phyloP scores from a whole-genome alignment of 192 early-diverging fungal genomes.

The Powellomyces hirtus region DNA sequence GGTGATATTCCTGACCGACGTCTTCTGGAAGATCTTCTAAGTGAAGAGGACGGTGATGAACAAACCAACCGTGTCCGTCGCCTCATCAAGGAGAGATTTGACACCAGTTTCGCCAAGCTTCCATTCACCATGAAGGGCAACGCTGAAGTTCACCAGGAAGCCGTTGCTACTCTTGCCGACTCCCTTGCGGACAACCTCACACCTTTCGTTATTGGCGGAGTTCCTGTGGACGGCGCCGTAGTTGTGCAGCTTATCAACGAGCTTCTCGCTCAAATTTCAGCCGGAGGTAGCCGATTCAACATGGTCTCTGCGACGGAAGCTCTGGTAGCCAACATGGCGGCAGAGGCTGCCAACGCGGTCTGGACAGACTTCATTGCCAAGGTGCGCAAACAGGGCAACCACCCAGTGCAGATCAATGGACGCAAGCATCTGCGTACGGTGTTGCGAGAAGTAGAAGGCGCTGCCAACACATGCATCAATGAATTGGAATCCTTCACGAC shows the following conservation, averaged over 20 bases:
- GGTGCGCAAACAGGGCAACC: conserved; percentile 42
- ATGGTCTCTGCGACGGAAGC: conserved; percentile 56
- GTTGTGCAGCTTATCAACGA: conserved; percentile 49
- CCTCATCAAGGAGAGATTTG: conserved; percentile 42
- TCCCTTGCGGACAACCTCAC: conserved; percentile 36
- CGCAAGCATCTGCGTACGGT: conserved; percentile 53
- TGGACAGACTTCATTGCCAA: conserved; percentile 48
- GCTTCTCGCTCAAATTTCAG: conserved; percentile 50
- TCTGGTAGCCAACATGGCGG: conserved; percentile 54
- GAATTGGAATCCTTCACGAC: conserved; percentile 48
- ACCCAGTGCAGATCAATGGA: conserved; percentile 46
- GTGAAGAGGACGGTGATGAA: conserved; percentile 50
- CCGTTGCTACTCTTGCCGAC: conserved; percentile 33
- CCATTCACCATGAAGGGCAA: conserved; percentile 35
- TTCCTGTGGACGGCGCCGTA: conserved; percentile 45
- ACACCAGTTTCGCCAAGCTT: conserved; percentile 46
- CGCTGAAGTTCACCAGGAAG: conserved; percentile 30
- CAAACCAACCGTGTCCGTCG: conserved; percentile 49
- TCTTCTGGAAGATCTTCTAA: conserved; percentile 47
- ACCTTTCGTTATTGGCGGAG: conserved; percentile 41
- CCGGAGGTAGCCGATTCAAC: conserved; percentile 55
- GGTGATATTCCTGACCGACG: conserved; percentile 38
- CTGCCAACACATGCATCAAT: conserved; percentile 39
- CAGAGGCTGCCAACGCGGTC: conserved; percentile 55
- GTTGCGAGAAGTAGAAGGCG: conserved; percentile 51